Evolutionary conservation across 805 yeast species (phyloP).

Genomic region (Metschnikowia noctiluminum): DNA sequence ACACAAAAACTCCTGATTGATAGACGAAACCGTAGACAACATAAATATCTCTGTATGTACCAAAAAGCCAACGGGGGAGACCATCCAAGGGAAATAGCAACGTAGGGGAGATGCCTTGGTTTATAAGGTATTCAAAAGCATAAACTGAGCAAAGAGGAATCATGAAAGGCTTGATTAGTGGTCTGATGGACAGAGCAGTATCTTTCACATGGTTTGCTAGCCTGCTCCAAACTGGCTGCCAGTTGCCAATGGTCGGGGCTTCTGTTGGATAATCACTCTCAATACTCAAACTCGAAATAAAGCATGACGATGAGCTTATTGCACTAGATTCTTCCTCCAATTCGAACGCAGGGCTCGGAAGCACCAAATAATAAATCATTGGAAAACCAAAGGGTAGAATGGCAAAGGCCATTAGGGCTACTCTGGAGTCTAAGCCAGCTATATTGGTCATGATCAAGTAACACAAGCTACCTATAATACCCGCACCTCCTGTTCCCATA

Average conservation of each 20-base stretch:
- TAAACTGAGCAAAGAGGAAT: conserved; percentile 81
- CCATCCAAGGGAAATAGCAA: conserved; percentile 69
- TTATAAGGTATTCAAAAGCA: conserved; percentile 80
- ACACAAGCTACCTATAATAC: conserved; percentile 73
- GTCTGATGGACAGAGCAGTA: conserved; percentile 29
- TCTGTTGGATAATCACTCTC: not conserved
- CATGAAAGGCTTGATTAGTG: conserved; percentile 66
- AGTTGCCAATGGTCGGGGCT: not conserved
- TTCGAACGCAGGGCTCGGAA: conserved; percentile 18
- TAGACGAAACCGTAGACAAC: conserved; percentile 88
- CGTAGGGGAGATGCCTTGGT: conserved; percentile 91
- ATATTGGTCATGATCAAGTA: conserved; percentile 73
- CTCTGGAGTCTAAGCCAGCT: conserved; percentile 50
- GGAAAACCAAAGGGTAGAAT: conserved; percentile 53
- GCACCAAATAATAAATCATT: conserved; percentile 22
- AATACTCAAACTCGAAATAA: not conserved
- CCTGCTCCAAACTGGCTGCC: not conserved
- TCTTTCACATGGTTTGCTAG: conserved; percentile 2
- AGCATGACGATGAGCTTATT: not conserved
- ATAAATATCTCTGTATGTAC: conserved; percentile 75
- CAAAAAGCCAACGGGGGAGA: conserved; percentile 57
- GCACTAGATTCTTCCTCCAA: conserved; percentile 1
- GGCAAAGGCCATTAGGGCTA: conserved; percentile 54
- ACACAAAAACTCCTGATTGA: conserved; percentile 88
- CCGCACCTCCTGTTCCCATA: conserved; percentile 96